These are phyloP conservation scores for Phyllachora maydis DNA, from an alignment of 2,329 filamentous ascomycete genomes.

Conservation along the genomic window DNA sequence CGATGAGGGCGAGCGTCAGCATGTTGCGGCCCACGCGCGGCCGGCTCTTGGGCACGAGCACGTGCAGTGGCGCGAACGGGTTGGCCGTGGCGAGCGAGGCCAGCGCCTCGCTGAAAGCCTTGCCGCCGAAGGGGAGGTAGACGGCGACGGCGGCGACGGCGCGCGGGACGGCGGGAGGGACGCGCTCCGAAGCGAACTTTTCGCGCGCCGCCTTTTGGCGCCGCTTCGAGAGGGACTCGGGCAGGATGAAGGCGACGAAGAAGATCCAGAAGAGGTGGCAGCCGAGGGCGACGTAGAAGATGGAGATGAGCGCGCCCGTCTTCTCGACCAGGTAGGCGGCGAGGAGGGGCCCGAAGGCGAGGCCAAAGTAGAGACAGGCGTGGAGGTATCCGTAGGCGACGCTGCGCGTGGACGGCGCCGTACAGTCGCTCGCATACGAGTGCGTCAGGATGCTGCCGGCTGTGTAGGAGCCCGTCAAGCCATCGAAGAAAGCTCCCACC, in stretches of 20 bases:
- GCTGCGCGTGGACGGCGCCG: conserved; percentile 55
- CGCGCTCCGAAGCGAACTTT: conserved; percentile 31
- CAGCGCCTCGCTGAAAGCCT: conserved; percentile 7
- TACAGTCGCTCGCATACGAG: conserved; percentile 82
- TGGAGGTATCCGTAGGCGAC: conserved; percentile 82
- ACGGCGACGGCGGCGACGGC: conserved; percentile 4
- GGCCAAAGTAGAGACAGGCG: conserved; percentile 71
- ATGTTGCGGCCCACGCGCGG: too few species aligned
- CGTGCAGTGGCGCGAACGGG: conserved; percentile 54
- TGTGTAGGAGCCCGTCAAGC: conserved; percentile 75
- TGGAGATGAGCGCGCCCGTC: conserved; percentile 54
- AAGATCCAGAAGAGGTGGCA: conserved; percentile 57
- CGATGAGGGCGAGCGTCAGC: conserved; percentile 58
- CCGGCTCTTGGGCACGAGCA: conserved; percentile 56
- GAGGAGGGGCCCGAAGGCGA: conserved; percentile 68
- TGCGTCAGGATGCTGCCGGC: conserved; percentile 56
- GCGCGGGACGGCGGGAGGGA: conserved; percentile 8
- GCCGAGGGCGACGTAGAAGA: conserved; percentile 64
- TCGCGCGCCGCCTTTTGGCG: conserved; percentile 52
- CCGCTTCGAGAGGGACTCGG: conserved; percentile 64
- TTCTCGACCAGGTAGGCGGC: conserved; percentile 61
- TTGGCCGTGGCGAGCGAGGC: conserved; percentile 36
- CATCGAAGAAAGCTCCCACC: conserved; percentile 58
- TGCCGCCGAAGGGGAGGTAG: conserved; percentile 3
- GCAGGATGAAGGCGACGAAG: conserved; percentile 50